Evolutionary conservation across 768 basidiomycete genomes (phyloP).

Genomic region (Hortiboletus campestris): DNA sequence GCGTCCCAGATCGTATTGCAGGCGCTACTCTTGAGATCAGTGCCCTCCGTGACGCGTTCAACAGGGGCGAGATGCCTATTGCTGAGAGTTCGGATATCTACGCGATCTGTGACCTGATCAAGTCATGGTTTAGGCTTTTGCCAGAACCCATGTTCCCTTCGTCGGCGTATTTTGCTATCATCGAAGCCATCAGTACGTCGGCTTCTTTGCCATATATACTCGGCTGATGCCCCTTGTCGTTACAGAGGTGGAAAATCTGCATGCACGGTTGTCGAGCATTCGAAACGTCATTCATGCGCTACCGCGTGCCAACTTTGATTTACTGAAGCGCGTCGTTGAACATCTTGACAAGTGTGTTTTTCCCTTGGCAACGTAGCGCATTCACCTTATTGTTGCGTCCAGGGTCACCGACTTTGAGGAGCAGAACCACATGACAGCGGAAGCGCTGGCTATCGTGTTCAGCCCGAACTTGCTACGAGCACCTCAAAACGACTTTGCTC

Average conservation of each 20-base stretch:
- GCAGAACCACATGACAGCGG: conserved; percentile 86
- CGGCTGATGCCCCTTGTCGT: conserved; percentile 3
- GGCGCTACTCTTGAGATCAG: conserved; percentile 72
- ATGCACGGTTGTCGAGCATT: conserved; percentile 60
- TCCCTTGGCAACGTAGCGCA: background rate
- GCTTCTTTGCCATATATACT: background rate
- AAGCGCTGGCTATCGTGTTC: conserved; percentile 82
- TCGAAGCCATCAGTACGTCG: conserved; percentile 66
- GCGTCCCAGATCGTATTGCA: conserved; percentile 68
- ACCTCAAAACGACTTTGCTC: conserved; percentile 73
- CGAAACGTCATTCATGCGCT: conserved; percentile 67
- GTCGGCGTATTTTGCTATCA: conserved; percentile 61
- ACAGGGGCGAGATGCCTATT: conserved; percentile 68
- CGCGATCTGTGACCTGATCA: conserved; percentile 79
- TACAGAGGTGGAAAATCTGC: conserved; percentile 68
- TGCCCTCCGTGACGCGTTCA: conserved; percentile 69
- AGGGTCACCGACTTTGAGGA: conserved; percentile 90
- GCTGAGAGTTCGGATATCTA: conserved; percentile 67
- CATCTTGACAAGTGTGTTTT: conserved; percentile 70
- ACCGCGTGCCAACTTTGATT: conserved; percentile 71
- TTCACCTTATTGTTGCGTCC: background rate
- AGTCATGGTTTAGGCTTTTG: conserved; percentile 81
- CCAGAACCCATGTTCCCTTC: conserved; percentile 80
- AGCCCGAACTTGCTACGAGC: conserved; percentile 78
- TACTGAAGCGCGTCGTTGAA: conserved; percentile 76